phyloP scores from a whole-genome alignment of 345 rosid genomes.

The Citrus australasica region DNA sequence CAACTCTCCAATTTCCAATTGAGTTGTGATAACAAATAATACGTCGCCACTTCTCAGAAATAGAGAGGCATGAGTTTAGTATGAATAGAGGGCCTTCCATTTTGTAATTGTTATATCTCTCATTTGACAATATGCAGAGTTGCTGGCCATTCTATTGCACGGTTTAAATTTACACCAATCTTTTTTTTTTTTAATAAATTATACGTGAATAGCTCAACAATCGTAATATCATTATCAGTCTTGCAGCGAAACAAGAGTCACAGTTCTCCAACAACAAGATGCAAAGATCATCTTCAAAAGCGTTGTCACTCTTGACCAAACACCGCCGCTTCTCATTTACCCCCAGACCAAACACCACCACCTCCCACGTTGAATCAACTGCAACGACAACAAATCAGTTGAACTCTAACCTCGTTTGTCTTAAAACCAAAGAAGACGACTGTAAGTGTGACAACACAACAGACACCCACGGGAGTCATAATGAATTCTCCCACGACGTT shows the following conservation, averaged over 20 bases:
- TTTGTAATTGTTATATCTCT: no score
- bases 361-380: neutral
- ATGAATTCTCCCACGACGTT: slow-evolving; percentile 71
- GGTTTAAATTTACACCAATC: no score
- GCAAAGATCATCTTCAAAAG: slow-evolving; percentile 17
- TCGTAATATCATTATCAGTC: no score
- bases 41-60: no score
- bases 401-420: slow-evolving; percentile 41
- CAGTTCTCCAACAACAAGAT: neutral
- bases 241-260: neutral
- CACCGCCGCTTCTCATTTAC: slow-evolving; percentile 6
- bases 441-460: neutral
- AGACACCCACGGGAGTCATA: slow-evolving; percentile 19
- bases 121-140: no score
- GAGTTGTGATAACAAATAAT: no score
- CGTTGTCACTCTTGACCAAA: slow-evolving; percentile 5
- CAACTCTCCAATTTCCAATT: no score
- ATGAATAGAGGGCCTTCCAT: no score
- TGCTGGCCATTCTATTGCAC: no score
- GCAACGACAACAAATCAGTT: neutral
- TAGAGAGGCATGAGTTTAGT: no score
- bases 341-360: neutral
- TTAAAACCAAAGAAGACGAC: slow-evolving; percentile 26
- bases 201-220: no score
- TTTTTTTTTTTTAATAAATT: no score